Conservation (phyloP, 2,329 filamentous ascomycete genomes). For the Alternaria infectoria region DNA sequence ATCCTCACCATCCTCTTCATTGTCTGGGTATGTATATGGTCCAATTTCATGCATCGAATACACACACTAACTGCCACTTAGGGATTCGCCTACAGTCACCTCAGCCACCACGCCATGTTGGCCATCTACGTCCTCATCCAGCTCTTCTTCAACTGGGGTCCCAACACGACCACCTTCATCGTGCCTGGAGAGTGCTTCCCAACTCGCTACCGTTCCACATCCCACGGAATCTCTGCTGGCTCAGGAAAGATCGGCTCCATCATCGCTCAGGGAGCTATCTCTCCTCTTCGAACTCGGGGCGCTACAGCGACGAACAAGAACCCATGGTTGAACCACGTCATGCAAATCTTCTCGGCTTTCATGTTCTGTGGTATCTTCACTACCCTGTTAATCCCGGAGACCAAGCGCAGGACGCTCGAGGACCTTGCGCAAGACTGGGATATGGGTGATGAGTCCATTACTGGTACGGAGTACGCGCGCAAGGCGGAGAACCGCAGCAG, state of each 20-base stretch:
- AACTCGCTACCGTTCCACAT: constrained; percentile 57
- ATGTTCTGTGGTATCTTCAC: constrained; percentile 75
- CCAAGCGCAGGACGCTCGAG: constrained; percentile 76
- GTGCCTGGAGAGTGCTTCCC: constrained; percentile 59
- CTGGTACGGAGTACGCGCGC: constrained; percentile 25
- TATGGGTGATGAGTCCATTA: constrained; percentile 43
- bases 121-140: constrained; percentile 57
- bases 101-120: constrained; percentile 49
- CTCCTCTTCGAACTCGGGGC: constrained; percentile 61
- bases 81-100: constrained; percentile 43
- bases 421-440: constrained; percentile 60
- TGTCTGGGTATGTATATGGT: constrained; percentile 28
- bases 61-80: neutral
- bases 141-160: constrained; percentile 60
- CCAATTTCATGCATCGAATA: accelerated
- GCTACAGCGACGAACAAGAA: constrained; percentile 45
- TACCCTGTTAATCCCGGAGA: constrained; percentile 76
- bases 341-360: constrained; percentile 80
- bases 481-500: constrained; percentile 28
- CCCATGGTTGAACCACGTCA: constrained; percentile 74
- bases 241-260: constrained; percentile 58
- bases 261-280: constrained; percentile 56
- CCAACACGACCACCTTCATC: constrained; percentile 60
- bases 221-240: constrained; percentile 58
- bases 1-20: constrained; percentile 45